Evolutionary conservation across 2,329 filamentous ascomycete genomes (phyloP).

Genomic region (Curvularia sp.): DNA sequence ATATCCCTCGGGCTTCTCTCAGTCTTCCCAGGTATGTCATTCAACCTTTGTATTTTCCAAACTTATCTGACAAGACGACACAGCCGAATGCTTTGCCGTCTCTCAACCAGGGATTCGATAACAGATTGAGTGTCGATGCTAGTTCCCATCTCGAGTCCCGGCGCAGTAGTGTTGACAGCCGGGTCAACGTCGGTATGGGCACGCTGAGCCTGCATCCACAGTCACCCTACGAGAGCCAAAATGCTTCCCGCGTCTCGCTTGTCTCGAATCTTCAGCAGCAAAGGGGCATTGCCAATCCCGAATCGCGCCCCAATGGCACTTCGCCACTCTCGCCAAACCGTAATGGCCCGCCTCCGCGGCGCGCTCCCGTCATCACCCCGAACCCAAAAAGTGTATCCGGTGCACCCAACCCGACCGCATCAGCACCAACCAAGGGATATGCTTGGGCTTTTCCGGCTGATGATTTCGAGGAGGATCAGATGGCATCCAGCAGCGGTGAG

Average conservation of each 20-base stretch:
- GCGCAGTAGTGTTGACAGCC: conserved; percentile 80
- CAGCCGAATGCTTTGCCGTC: conserved; percentile 59
- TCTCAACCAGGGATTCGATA: conserved; percentile 62
- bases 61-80: conserved; percentile 23
- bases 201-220: conserved; percentile 71
- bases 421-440: conserved; percentile 81
- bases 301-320: conserved; percentile 52
- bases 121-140: conserved; percentile 59
- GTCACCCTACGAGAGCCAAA: conserved; percentile 77
- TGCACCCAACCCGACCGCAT: conserved; percentile 69
- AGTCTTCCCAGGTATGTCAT: conserved; percentile 34
- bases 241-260: conserved; percentile 77
- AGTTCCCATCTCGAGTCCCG: conserved; percentile 63
- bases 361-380: conserved; percentile 78
- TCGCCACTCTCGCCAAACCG: conserved; percentile 56
- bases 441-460: conserved; percentile 81
- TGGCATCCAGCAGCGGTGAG: conserved; percentile 57
- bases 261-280: conserved; percentile 74
- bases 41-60: neutral
- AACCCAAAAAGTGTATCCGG: conserved; percentile 67
- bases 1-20: conserved; percentile 41
- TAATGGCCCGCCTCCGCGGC: conserved; percentile 55
- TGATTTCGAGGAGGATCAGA: conserved; percentile 65
- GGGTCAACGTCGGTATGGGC: conserved; percentile 74
- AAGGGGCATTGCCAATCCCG: conserved; percentile 49